Base-by-base conservation (phyloP, 345 rosid species). In the Eutrema heterophyllum region DNA sequence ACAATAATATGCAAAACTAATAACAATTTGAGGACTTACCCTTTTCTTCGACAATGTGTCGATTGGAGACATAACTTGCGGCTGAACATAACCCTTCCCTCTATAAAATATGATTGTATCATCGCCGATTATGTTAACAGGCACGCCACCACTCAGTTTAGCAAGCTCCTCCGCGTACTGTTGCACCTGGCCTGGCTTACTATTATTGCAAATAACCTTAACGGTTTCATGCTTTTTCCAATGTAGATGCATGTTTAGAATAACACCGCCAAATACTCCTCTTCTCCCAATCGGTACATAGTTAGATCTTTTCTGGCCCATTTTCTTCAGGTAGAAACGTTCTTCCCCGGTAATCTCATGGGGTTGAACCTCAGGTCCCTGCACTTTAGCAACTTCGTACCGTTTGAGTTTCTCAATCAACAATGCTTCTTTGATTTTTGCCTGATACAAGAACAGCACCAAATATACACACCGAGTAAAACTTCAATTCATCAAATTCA, bases 181-280 rank as follows among this genome's bases (percentile, higher is more conserved):
- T 1, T 88, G 86, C 30, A 88, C 82, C 67, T 84, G 94, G 9
- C 96, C 93, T 18, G 97, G 89, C 75, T 88, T 92, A 82, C 86
- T 82, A 51, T 88, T 81, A 52, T 95, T 95, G 84, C 89, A 90
- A 8, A 95, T 89, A 65, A 92, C 96, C 82, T 95, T 86, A 63
- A 95, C 98, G 14, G 98, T 95, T 73, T 95, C 97, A 45, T 92
- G 97, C 11, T 88, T 92, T 78, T 92, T 92, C 97, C 96, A 92
- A 49, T 93, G 96, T 83, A 91, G 68, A 75, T 93, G 97, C 98
- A 91, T 89, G 38, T 93, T 93, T n/a, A 91, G 88, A 75, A 93
- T 86, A 71, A 91, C 89, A 70, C 98, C 98, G 45, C 96, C 97
- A 59, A 89, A 89, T 15, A 94, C 78, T 73, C 93, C 98, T 86